A percentile compares a stretch with the other conserved stretches of the same genome.
Evolutionary conservation across 2,329 filamentous ascomycete genomes (phyloP).

Genomic region (Xylaria sp.): DNA sequence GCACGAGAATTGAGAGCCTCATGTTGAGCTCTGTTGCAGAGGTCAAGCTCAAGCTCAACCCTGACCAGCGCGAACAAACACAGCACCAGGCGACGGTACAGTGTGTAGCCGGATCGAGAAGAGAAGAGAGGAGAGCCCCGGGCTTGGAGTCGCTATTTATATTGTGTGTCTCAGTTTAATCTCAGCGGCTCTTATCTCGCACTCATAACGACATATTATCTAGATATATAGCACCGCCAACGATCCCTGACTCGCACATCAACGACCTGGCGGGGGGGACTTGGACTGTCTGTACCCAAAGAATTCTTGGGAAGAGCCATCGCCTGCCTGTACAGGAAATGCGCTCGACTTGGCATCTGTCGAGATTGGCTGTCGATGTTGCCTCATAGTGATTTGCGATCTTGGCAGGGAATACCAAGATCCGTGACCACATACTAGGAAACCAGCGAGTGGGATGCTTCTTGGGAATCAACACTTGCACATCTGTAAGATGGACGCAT

Average conservation of each 20-base stretch:
- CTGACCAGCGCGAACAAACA: not conserved
- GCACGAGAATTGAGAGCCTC: slow-evolving; percentile 30
- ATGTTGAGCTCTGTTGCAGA: slow-evolving; percentile 32
- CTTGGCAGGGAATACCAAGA: slow-evolving; percentile 31
- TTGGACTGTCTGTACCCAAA: slow-evolving; percentile 26
- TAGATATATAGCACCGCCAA: slow-evolving; percentile 11
- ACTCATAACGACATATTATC: slow-evolving; percentile 17
- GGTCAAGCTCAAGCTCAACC: slow-evolving; percentile 8
- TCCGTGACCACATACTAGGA: slow-evolving; percentile 5
- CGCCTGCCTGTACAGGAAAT: slow-evolving; percentile 37
- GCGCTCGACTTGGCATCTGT: slow-evolving; percentile 35
- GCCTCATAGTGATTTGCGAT: slow-evolving; percentile 11
- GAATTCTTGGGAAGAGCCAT: slow-evolving; percentile 18
- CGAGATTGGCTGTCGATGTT: slow-evolving; percentile 28
- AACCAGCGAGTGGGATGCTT: not conserved
- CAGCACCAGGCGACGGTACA: slow-evolving; percentile 5
- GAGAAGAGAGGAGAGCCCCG: slow-evolving; percentile 12
- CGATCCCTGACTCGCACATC: slow-evolving; percentile 26
- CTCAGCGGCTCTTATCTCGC: slow-evolving; percentile 16
- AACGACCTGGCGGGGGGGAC: slow-evolving; percentile 26
- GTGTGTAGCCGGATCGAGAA: not conserved
- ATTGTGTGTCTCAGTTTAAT: slow-evolving; percentile 3
- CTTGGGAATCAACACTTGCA: not conserved
- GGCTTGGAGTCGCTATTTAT: slow-evolving; percentile 5
- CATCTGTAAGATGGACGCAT: no score